Base-by-base conservation (phyloP, 768 basidiomycete species). In the Tylopilus sp. region DNA sequence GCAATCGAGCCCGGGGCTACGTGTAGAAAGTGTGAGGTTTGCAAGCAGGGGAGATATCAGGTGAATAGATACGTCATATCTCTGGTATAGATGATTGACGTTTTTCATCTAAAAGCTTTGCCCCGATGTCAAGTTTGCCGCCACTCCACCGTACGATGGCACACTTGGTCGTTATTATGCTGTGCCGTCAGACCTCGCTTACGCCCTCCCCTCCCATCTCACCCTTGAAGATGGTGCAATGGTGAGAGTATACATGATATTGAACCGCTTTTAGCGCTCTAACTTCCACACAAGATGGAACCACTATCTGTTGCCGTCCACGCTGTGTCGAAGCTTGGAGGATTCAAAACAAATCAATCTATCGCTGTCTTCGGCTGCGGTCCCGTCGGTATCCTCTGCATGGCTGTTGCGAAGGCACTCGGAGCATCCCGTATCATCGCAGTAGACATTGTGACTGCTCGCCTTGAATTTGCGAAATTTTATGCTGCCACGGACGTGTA, bases 381-480 rank as follows among this genome's bases (percentile, higher is more conserved):
- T 2, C 95, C 94, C 2, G 83, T 88, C 49, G 86, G 87, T n/a
- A 73, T 95, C 25, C 80, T 97, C 20, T 90, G 88, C 64, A 91
- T 95, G 88, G 94, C 91, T 7, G 91, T 93, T n/a, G 95, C 95
- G 7, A 94, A 88, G 67, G 94, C 95, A 3, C 75, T 95, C 42
- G 94, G 93, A 31, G 95, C 93, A 2, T 76, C 79, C 38, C 84
- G 88, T 43, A 78, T 95, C 55, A 79, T 98, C 53, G 94, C 86
- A 4, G 80, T 95, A 54, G 94, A 94, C 64, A 86, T 91, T 55
- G 77, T 84, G 47, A 73, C 80, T 28, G 69, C 76, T 25, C 85
- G 95, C 33, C 82, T 98, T 43, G 79, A 89, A 44, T 97, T 98
- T 64, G 93, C 95, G 17, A 87, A 86, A 68, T 60, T 63, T 25